Conservation (phyloP, 2,329 filamentous ascomycete species). For the Penicillium frequentans region DNA sequence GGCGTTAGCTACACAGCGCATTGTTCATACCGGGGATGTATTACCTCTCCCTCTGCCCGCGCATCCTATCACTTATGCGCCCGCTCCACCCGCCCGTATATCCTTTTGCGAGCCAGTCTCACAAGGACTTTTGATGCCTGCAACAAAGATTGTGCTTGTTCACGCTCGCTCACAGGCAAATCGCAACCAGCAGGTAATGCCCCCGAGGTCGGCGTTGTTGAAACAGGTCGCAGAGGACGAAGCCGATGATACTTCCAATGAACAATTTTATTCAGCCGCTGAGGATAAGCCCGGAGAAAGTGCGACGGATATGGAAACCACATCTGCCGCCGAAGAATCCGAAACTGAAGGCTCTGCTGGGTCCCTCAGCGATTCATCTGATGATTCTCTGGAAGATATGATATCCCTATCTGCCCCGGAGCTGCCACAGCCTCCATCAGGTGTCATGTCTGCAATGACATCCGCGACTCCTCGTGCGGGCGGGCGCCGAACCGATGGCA, state of each 20-base stretch:
- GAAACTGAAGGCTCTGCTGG: conserved; percentile 55
- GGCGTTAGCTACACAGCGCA: conserved; percentile 68
- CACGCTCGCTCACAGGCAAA: conserved; percentile 51
- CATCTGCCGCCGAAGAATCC: conserved; percentile 59
- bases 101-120: conserved; percentile 92
- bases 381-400: conserved; percentile 90
- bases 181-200: conserved; percentile 44
- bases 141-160: conserved; percentile 78
- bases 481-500: conserved; percentile 69
- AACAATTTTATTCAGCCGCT: conserved; percentile 89
- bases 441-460: conserved; percentile 75
- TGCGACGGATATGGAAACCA: conserved; percentile 51
- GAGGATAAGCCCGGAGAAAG: conserved; percentile 64
- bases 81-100: conserved; percentile 81
- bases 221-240: conserved; percentile 60
- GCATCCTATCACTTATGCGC: conserved; percentile 83
- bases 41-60: conserved; percentile 73
- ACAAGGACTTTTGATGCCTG: conserved; percentile 75
- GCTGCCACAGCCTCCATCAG: conserved; percentile 73
- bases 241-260: conserved; percentile 81
- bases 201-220: conserved; percentile 53
- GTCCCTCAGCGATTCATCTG: conserved; percentile 74
- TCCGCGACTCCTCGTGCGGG: conserved; percentile 77
- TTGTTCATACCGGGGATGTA: conserved; percentile 83
- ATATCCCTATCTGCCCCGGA: conserved; percentile 83